These are phyloP conservation scores for Canna indica DNA, from an alignment of 176 grass and related monocot species.

Conservation along the genomic window DNA sequence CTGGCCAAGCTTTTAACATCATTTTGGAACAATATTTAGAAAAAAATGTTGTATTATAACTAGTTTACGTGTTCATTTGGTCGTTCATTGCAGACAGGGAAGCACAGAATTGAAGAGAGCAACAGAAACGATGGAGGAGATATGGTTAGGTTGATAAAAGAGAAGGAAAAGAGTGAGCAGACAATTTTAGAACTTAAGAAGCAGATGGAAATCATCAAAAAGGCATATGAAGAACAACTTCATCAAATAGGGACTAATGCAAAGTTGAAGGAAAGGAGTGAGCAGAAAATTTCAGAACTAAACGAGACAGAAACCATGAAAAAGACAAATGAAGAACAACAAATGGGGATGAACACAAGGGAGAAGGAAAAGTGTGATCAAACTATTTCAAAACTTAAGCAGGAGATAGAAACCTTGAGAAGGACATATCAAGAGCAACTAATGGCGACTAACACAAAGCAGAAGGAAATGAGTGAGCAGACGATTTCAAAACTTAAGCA, in stretches of 20 bases:
- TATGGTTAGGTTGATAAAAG: slow-evolving; percentile 39
- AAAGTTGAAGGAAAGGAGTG: slow-evolving; percentile 58
- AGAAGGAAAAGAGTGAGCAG: slow-evolving; percentile 62
- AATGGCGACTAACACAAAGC: slow-evolving; percentile 41
- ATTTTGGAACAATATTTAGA: no score
- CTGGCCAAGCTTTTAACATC: no score
- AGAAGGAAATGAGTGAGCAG: neutral
- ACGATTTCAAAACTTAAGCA: no score
- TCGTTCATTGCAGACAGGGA: slow-evolving; percentile 46
- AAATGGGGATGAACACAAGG: slow-evolving; percentile 34
- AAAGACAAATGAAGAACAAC: slow-evolving; percentile 57
- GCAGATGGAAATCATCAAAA: slow-evolving; percentile 65
- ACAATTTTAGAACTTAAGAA: slow-evolving; percentile 48
- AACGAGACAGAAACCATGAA: slow-evolving; percentile 65
- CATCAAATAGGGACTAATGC: slow-evolving; percentile 43
- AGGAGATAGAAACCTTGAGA: slow-evolving; percentile 62
- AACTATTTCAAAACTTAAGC: slow-evolving; percentile 37
- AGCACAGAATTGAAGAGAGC: slow-evolving; percentile 73
- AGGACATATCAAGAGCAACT: slow-evolving; percentile 52
- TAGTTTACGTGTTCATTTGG: slow-evolving; percentile 12
- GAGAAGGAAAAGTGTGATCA: slow-evolving; percentile 60
- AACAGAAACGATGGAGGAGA: slow-evolving; percentile 54
- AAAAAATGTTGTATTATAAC: no score
- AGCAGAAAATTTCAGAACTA: slow-evolving; percentile 44
- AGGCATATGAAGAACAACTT: slow-evolving; percentile 41